Percentiles rank a stretch among this genome's conserved stretches.
Conservation (phyloP, 345 rosid genomes). For the Cardamine occulta region DNA sequence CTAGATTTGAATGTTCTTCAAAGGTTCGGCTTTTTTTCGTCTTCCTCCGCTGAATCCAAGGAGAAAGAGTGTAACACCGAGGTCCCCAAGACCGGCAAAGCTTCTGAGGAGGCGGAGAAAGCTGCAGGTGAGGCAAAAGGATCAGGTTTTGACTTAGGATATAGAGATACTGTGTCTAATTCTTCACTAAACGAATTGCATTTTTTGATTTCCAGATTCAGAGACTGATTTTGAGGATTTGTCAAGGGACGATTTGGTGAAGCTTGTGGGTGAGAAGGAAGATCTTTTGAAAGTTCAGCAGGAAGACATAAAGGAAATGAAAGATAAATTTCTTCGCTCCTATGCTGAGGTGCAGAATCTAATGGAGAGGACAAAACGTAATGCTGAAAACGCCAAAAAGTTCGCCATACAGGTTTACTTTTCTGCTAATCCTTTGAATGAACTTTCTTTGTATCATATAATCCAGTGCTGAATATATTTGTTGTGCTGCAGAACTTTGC, state of each 20-base stretch:
- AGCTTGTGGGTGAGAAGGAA: slow-evolving; percentile 79
- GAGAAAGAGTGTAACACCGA: slow-evolving; percentile 47
- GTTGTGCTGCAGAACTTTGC: slow-evolving; percentile 70
- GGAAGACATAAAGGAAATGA: slow-evolving; percentile 63
- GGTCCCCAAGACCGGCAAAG: slow-evolving; percentile 38
- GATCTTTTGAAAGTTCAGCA: slow-evolving; percentile 67
- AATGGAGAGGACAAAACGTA: slow-evolving; percentile 81
- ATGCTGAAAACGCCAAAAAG: slow-evolving; percentile 86
- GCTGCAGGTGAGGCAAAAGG: slow-evolving; percentile 42
- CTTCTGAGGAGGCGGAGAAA: slow-evolving; percentile 42
- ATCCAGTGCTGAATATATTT: background rate
- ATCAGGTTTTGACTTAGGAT: slow-evolving; percentile 50
- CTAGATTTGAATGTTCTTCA: slow-evolving; percentile 45
- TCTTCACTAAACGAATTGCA: slow-evolving; percentile 50
- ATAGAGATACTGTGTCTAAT: slow-evolving; percentile 36
- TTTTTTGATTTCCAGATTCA: slow-evolving; percentile 65
- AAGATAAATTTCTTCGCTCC: slow-evolving; percentile 75
- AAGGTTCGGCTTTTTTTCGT: slow-evolving; percentile 63
- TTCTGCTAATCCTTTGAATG: background rate
- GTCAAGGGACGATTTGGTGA: slow-evolving; percentile 72
- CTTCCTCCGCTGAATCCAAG: slow-evolving; percentile 64
- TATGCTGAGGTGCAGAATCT: slow-evolving; percentile 93
- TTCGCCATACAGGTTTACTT: slow-evolving; percentile 78
- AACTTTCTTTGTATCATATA: slow-evolving; percentile 6
- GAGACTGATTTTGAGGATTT: slow-evolving; percentile 66